Evolutionary conservation across 257 asterid species (phyloP).

Genomic region (Gentiana dahurica): DNA sequence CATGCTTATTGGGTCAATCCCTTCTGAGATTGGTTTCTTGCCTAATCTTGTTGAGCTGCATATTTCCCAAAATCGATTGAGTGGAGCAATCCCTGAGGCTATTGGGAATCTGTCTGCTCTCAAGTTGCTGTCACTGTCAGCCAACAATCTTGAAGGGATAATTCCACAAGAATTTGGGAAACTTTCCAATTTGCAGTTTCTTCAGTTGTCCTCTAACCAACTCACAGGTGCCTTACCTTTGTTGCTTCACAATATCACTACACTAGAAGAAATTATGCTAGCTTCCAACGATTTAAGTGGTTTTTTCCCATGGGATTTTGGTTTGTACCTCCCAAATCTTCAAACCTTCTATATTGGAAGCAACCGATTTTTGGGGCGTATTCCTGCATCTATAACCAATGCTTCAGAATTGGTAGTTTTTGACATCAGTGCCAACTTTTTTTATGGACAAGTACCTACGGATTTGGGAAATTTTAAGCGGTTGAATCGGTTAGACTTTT

Average conservation of each 20-base stretch:
- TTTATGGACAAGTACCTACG: too few relatives aligned
- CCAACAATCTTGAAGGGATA: neutral
- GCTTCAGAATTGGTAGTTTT: too few relatives aligned
- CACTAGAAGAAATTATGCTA: neutral
- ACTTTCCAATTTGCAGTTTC: neutral
- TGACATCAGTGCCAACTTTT: too few relatives aligned
- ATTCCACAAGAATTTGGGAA: neutral
- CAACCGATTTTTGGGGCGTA: too few relatives aligned
- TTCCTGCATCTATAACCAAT: too few relatives aligned
- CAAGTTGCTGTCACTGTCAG: neutral
- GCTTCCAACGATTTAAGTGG: too few relatives aligned
- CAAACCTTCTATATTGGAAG: too few relatives aligned
- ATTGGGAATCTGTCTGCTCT: neutral
- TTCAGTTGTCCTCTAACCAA: neutral
- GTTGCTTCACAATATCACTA: neutral
- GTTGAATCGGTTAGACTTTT: too few relatives aligned
- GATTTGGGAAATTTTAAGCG: too few relatives aligned
- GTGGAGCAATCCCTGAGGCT: neutral
- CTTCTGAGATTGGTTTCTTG: neutral
- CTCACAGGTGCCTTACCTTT: neutral
- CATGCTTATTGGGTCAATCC: neutral
- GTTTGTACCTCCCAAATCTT: neutral
- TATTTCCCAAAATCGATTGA: neutral
- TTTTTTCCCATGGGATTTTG: neutral
- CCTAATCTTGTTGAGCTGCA: neutral